Base-by-base conservation (phyloP, 306 rosid genomes). In the Benincasa hispida region DNA sequence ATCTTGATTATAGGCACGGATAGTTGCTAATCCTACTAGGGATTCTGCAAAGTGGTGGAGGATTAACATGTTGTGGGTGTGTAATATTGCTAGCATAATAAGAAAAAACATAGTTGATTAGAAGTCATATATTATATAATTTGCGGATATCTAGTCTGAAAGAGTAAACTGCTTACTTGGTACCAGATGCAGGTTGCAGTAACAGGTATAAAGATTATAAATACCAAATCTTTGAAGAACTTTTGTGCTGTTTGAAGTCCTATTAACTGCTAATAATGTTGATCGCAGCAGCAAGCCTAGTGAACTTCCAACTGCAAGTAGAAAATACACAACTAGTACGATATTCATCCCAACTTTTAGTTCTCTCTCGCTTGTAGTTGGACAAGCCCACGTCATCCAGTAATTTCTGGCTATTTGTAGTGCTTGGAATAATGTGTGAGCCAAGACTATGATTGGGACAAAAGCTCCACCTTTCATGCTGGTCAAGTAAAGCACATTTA, bases 311-410 rank as follows among this genome's bases (percentile, higher is more conserved):
- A 87, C 85, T 2, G 98, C 87, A 12, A 93, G 97, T 25, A 79
- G 15, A 78, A 83, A 74, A 65, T 93, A 91, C 66, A 93, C 74
- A 53, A 91, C 79, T 24, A 93, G 79, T 50, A 89, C 74, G 81
- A 80, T 80, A 55, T 81, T 80, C 86, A 91, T 89, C 22, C 82
- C 86, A 76, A 39, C 56, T 67, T 74, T 59, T 11, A 93, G 92
- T 78, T 86, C 59, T 5, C 85, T 81, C 62, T 89, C 91, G 79
- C 76, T 83, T 30, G 84, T 77, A 68, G 98, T 77, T 34, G 98
- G 98, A 81, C 93, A 88, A 82, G 90, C 90, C 98, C 98, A 93
- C 37, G 97, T 91, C 96, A 93, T 93, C 98, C 98, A 93, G 68
- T 89, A 93, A 81, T 89, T 93, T 77, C 98, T 93, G 5, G 91